Percentiles rank a stretch among this genome's conserved stretches.
phyloP scores from a whole-genome alignment of 495 filamentous ascomycete genomes.

The Penicillium cosmopolitanum region DNA sequence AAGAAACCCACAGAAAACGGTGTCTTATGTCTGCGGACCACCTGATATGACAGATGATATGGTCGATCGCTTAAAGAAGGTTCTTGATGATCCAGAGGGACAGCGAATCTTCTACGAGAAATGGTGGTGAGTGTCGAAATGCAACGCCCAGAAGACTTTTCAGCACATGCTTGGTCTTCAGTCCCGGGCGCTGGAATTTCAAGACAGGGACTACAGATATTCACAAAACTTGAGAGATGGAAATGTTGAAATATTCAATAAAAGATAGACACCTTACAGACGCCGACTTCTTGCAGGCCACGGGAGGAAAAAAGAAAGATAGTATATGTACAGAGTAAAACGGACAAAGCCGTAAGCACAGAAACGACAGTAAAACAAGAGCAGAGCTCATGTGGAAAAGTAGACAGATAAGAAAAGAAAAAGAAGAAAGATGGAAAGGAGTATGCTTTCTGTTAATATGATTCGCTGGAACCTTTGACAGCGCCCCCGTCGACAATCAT shows the following conservation, averaged over 20 bases:
- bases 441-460: conserved; percentile 16
- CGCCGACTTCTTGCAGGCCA: conserved; percentile 33
- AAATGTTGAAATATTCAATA: conserved; percentile 23
- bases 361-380: conserved; percentile 24
- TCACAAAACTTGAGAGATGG: background rate
- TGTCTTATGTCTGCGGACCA: conserved; percentile 81
- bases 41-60: conserved; percentile 80
- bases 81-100: conserved; percentile 53
- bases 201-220: background rate
- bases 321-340: conserved; percentile 33
- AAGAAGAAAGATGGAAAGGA: conserved; percentile 9
- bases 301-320: conserved; percentile 8
- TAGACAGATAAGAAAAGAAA: conserved; percentile 12
- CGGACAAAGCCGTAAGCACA: conserved; percentile 11
- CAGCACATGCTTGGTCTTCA: background rate
- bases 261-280: conserved; percentile 26
- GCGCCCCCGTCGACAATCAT: conserved; percentile 83
- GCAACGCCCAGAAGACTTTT: too few species aligned
- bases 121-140: conserved; percentile 67
- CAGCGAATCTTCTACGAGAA: conserved; percentile 76
- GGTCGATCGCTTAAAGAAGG: conserved; percentile 54
- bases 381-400: conserved; percentile 5
- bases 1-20: conserved; percentile 49
- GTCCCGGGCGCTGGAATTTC: background rate
- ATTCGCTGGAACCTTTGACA: conserved; percentile 44